These are phyloP conservation scores for Kodamaea alishanica DNA, from an alignment of 1,139 yeast species.

Conservation along the genomic window DNA sequence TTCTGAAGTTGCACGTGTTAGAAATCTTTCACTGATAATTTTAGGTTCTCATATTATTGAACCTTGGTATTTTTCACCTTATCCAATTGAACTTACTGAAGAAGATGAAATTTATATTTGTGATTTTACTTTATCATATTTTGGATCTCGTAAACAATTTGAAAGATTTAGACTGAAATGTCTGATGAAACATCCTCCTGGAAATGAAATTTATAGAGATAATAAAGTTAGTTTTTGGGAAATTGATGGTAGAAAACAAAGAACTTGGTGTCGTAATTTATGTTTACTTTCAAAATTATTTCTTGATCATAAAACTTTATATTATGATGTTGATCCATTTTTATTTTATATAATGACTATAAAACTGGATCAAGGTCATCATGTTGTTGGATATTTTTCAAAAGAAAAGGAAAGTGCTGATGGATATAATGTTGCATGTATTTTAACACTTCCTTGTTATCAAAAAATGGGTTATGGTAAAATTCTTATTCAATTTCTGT, in stretches of 20 bases:
- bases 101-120: conserved; percentile 86
- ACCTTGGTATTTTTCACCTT: conserved; percentile 98
- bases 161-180: conserved; percentile 87
- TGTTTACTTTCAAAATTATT: conserved; percentile 85
- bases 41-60: conserved; percentile 91
- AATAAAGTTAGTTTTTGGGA: conserved; percentile 78
- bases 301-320: conserved; percentile 90
- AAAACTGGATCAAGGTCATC: conserved; percentile 86
- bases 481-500: conserved; percentile 85
- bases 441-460: conserved; percentile 89
- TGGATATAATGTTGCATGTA: conserved; percentile 96
- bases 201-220: conserved; percentile 94
- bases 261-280: conserved; percentile 95
- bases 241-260: conserved; percentile 91
- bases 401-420: conserved; percentile 96
- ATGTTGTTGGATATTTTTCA: conserved; percentile 91
- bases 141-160: conserved; percentile 86
- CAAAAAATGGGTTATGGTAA: conserved; percentile 95
- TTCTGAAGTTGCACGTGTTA: conserved; percentile 85
- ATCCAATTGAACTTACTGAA: conserved; percentile 91
- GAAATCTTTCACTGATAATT: conserved; percentile 72
- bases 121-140: conserved; percentile 85
- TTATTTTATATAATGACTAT: conserved; percentile 92
- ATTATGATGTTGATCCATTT: conserved; percentile 97
- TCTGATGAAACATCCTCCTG: conserved; percentile 92